Evolutionary conservation across 169 alveolate genomes (phyloP), one percentile per base, ranked within the genome.

Genomic region (Plasmodium falciparum): DNA sequence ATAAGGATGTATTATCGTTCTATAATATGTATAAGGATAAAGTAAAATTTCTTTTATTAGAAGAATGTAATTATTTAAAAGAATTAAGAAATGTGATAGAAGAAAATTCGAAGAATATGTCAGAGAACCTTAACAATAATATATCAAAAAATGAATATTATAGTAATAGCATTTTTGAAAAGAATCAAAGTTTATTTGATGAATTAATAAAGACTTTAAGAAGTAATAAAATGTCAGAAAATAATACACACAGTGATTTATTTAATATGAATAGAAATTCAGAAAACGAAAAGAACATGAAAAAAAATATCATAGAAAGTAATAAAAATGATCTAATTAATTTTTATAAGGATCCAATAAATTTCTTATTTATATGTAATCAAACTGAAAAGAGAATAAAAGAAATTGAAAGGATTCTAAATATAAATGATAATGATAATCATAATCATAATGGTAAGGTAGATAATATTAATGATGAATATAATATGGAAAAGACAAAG

Each of bases 1-100:
- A 65, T 26, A 20, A 26, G 54, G 72, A 78, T 2, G 52, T 78
- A 20, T 47, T 78, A 49, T 65, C 89, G 17, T 78, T 78, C 59
- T 78, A 78, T 47, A 39, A 66, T 65, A 39, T 50, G 52, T 43
- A 47, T n/a, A 78, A 66, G 45, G 3, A 66, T 63, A 78, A 78
- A 66, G 61, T 76, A 15, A 78, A 78, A 43, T 33, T 67, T 49
- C 49, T 78, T 12, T 59, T 78, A 24, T 20, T 65, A 47, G 89
- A 78, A 49, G 89, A 78, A 66, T 50, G 54, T 67, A 43, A 78
- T 65, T 78, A 78, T 39, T 78, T 78, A 78, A 50, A 70, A 15
- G 9, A 47, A 15, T 13, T 78, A 33, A 78, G 71, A 58, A 69
- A 24, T 43, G 8, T 50, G 45, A 58, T 78, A 11, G 17, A 17